Percentiles rank a stretch among this genome's conserved stretches.
phyloP scores from a whole-genome alignment of 2,329 filamentous ascomycete genomes.

The Talaromyces piceae region DNA sequence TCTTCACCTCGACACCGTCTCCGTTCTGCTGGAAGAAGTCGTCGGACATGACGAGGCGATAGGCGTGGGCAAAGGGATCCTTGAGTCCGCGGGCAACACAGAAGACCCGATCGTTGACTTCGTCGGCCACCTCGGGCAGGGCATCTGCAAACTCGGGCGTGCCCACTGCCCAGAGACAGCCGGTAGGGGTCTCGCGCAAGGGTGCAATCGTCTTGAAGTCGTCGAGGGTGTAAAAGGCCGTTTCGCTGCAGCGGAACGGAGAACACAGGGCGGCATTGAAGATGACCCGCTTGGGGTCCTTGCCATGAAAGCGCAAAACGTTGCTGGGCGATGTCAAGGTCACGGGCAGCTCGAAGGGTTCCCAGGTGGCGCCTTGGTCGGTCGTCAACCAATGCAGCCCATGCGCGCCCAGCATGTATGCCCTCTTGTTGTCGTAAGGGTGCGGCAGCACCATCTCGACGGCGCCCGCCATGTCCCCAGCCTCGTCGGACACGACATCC shows the following conservation, averaged over 20 bases:
- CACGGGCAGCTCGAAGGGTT: conserved; percentile 61
- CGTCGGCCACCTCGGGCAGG: conserved; percentile 48
- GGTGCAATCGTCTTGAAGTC: conserved; percentile 66
- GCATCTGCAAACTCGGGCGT: conserved; percentile 56
- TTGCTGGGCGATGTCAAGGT: conserved; percentile 37
- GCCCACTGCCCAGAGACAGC: conserved; percentile 83
- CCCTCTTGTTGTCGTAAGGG: conserved; percentile 67
- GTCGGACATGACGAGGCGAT: conserved; percentile 73
- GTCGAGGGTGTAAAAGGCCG: conserved; percentile 69
- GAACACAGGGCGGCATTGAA: conserved; percentile 69
- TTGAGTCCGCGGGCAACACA: conserved; percentile 72
- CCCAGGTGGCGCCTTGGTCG: conserved; percentile 77
- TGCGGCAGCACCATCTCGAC: conserved; percentile 60
- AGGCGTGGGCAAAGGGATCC: conserved; percentile 63
- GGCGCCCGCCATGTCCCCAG: conserved; percentile 43
- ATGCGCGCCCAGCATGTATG: conserved; percentile 66
- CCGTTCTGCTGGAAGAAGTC: conserved; percentile 64
- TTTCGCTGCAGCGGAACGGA: conserved; percentile 56
- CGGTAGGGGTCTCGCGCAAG: conserved; percentile 61
- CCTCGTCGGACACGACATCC: conserved; percentile 56
- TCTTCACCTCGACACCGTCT: conserved; percentile 58
- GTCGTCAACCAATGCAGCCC: conserved; percentile 73
- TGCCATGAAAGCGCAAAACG: conserved; percentile 68
- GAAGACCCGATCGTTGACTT: conserved; percentile 64
- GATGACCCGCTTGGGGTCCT: conserved; percentile 75